A percentile compares a stretch with the other conserved stretches of the same genome.
phyloP scores from a whole-genome alignment of 148 eudicot genomes.

The Cornus suecica region DNA sequence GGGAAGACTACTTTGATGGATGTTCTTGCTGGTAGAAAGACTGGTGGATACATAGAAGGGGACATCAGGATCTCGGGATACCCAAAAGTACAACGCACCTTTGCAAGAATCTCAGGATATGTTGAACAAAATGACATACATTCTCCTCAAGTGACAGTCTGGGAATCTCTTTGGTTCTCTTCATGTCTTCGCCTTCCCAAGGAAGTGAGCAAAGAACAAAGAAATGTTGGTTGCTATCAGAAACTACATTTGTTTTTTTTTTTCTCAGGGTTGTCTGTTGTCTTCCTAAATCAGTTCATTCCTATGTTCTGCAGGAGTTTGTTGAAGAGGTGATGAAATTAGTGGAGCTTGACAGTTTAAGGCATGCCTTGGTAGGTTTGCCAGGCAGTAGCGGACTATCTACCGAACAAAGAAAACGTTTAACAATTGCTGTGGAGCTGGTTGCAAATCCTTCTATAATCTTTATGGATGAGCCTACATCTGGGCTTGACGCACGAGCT shows the following conservation, averaged over 20 bases:
- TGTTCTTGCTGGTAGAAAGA: conserved; percentile 91
- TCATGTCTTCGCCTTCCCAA: conserved; percentile 73
- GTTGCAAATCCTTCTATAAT: conserved; percentile 96
- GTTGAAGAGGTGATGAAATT: conserved; percentile 80
- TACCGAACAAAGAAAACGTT: conserved; percentile 84
- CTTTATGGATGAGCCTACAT: conserved; percentile 97
- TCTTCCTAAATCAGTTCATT: conserved; percentile 8
- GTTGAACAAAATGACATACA: conserved; percentile 91
- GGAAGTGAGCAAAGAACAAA: conserved; percentile 46
- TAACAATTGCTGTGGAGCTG: conserved; percentile 92
- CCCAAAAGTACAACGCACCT: conserved; percentile 70
- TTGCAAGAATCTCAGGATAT: conserved; percentile 87
- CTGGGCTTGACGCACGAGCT: conserved; percentile 96
- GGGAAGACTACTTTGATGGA: conserved; percentile 98
- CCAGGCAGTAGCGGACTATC: conserved; percentile 77
- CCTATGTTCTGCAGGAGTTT: conserved; percentile 55
- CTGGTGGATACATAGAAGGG: conserved; percentile 90
- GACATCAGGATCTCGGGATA: conserved; percentile 81
- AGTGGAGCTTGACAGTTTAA: conserved; percentile 66
- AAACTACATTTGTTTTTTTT: neutral
- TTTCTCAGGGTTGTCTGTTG: neutral
- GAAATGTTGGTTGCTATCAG: conserved; percentile 42
- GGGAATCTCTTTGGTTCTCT: conserved; percentile 78
- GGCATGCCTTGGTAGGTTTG: conserved; percentile 77
- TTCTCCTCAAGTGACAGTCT: conserved; percentile 90